Percentiles rank a stretch among this genome's conserved stretches.
Conservation (phyloP, 257 asterid genomes). For the Solanum bulbocastanum region DNA sequence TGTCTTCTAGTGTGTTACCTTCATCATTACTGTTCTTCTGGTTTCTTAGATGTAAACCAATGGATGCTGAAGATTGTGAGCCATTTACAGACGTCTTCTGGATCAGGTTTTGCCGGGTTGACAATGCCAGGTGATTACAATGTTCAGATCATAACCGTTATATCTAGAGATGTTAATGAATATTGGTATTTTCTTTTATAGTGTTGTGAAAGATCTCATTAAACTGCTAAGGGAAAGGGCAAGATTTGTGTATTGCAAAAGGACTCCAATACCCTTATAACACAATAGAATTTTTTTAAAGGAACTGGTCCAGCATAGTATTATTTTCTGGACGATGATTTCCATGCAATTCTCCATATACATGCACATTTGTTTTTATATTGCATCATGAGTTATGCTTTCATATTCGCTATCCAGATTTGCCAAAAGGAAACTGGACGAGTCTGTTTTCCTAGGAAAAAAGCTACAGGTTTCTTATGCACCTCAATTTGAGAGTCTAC, state of each 20-base stretch:
- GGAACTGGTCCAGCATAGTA: background rate
- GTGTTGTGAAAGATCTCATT: background rate
- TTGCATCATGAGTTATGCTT: background rate
- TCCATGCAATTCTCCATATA: background rate
- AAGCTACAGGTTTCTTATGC: constrained; percentile 64
- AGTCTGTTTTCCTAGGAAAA: constrained; percentile 64
- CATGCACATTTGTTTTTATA: background rate
- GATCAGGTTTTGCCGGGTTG: constrained; percentile 61
- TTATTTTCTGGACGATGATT: background rate
- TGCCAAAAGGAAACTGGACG: constrained; percentile 79
- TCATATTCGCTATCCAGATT: constrained; percentile 34
- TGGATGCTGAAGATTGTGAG: constrained; percentile 92
- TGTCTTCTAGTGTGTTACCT: background rate
- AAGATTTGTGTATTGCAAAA: background rate
- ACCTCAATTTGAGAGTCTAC: constrained; percentile 54
- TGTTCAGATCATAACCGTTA: background rate
- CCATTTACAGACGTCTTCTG: constrained; percentile 73
- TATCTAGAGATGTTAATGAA: background rate
- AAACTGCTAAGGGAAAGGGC: background rate
- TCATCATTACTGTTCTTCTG: background rate
- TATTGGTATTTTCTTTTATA: background rate
- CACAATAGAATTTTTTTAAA: background rate
- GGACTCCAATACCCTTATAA: background rate
- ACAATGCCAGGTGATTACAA: constrained; percentile 60
- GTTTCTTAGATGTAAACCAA: constrained; percentile 65